phyloP scores from a whole-genome alignment of 768 basidiomycete species.

The Naganishia kalamii region DNA sequence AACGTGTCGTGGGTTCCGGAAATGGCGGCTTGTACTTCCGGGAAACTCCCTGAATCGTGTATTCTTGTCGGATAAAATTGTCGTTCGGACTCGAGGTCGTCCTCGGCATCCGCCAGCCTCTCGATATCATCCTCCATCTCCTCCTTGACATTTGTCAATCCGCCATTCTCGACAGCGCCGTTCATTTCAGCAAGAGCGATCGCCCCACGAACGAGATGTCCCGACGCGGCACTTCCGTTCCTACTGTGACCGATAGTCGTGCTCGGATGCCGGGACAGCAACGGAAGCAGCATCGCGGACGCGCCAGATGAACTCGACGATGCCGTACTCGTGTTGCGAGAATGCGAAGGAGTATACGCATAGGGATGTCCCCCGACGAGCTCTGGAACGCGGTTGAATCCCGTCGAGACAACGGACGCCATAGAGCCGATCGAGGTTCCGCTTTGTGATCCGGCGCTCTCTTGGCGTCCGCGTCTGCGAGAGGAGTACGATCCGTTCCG shows the following conservation, averaged over 20 bases:
- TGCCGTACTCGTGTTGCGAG: conserved; percentile 6
- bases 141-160: conserved; percentile 5
- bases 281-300: neutral
- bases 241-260: neutral
- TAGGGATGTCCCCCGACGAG: conserved; percentile 30
- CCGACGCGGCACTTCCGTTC: neutral
- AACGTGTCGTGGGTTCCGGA: neutral
- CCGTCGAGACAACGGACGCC: conserved; percentile 29
- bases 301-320: neutral
- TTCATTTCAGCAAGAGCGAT: conserved; percentile 3
- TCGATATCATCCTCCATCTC: conserved; percentile 11
- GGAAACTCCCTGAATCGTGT: neutral
- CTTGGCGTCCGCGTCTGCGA: conserved; percentile 7
- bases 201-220: neutral
- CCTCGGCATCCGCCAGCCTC: conserved; percentile 12
- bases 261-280: neutral
- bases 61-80: neutral
- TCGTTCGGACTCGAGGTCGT: neutral
- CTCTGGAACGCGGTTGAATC: conserved; percentile 29
- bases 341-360: conserved; percentile 9
- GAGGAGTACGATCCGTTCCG: conserved; percentile 25
- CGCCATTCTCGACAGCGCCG: neutral
- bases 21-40: neutral
- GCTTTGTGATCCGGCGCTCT: conserved; percentile 9
- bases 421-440: conserved; percentile 20